phyloP scores from a whole-genome alignment of 352 stramenopile genomes.

The Paralagenidium karlingii region DNA sequence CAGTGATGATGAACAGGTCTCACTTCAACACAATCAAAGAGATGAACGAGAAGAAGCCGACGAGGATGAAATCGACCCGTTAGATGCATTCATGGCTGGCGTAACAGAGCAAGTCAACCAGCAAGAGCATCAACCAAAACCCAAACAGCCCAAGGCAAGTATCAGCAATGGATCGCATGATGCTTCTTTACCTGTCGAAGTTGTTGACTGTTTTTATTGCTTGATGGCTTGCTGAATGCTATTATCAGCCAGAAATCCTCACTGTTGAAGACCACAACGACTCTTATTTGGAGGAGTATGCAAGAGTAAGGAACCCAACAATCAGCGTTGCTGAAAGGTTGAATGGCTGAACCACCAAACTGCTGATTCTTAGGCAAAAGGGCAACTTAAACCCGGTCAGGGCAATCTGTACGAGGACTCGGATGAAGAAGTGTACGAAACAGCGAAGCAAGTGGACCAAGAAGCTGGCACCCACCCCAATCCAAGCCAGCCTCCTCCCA shows the following conservation, averaged over 20 bases:
- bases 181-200: too few species aligned
- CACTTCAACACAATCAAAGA: not conserved
- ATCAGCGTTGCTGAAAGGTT: not conserved
- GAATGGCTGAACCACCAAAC: slow-evolving; percentile 16
- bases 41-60: not conserved
- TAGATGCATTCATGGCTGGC: slow-evolving; percentile 78
- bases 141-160: too few species aligned
- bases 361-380: slow-evolving; percentile 6
- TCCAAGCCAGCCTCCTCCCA: slow-evolving; percentile 9
- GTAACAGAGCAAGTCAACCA: slow-evolving; percentile 62
- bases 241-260: too few species aligned
- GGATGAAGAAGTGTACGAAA: slow-evolving; percentile 67
- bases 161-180: too few species aligned
- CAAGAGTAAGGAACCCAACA: not conserved
- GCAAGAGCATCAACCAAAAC: too few species aligned
- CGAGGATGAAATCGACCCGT: slow-evolving; percentile 58
- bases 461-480: slow-evolving; percentile 3
- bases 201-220: too few species aligned
- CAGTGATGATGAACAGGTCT: slow-evolving; percentile 18
- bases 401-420: slow-evolving; percentile 21
- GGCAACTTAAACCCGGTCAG: too few species aligned
- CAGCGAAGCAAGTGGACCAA: slow-evolving; percentile 31
- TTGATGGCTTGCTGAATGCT: too few species aligned
- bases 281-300: slow-evolving; percentile 11
- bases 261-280: slow-evolving; percentile 16